Base-by-base conservation (phyloP, 495 filamentous ascomycete genomes). In the Aspergillus nanangensis region DNA sequence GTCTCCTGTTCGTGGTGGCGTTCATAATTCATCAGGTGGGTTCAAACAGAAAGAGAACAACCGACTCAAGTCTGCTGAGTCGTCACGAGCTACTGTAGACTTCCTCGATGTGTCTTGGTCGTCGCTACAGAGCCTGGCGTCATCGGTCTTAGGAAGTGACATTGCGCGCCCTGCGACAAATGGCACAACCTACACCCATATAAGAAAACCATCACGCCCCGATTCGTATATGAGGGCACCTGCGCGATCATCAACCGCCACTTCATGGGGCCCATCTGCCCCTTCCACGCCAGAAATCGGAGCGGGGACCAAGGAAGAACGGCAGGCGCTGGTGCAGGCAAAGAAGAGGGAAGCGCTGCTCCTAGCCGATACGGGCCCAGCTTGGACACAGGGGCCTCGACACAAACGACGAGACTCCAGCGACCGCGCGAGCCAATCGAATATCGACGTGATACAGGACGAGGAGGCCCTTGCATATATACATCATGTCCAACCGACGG, bases 401-500 rank as follows among this genome's bases (percentile, higher is more conserved):
- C 75, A 81, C 53, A 85, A 85, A 57, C 65, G 80, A 44, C 71
- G 81, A 46, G 76, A 74, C 43, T 85, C 81, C 1, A 75, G 74
- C 35, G 81, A 82, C 32, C 63, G 60, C 23, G 53, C 62, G 13
- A 64, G 65, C 31, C 60, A 60, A 11, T 59, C 55, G 25, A 48
- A 51, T 10, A 45, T 52, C 24, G 61, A 81, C 27, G 54, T 72
- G 29, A 74, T 78, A 21, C 78, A 81, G 41, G 87, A 90, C 33
- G 77, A 82, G 45, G 81, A 86, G 47, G 80, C 81, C 7, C 60
- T 96, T 44, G 91, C 89, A 11, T 98, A 98, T 63, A 71, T 98
- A 18, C 93, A 98, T 65, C 83, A 83, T 47, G 91, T 98, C 3
- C 79, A 80, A 46, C 74, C 83, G 4, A 76, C 76, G 23, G 94